Conservation (phyloP, 192 early-diverging fungal genomes). For the Coemansia sp. region DNA sequence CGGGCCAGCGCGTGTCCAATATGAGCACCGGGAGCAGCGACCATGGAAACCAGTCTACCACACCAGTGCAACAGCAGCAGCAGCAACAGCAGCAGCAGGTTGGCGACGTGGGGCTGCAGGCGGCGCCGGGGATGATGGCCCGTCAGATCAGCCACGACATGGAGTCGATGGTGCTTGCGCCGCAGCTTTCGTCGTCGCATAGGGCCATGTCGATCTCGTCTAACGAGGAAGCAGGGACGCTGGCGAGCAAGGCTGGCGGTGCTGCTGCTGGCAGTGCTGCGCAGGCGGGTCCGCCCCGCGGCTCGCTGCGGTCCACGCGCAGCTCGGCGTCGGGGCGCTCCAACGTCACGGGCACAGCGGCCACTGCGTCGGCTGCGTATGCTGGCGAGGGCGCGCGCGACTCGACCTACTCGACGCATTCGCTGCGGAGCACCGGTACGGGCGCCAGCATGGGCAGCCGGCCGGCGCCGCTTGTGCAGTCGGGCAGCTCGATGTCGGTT, state of each 20-base stretch:
- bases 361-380: constrained; percentile 2
- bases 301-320: constrained; percentile 43
- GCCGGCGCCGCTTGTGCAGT: constrained; percentile 20
- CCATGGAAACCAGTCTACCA: constrained; percentile 2
- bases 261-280: neutral
- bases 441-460: constrained; percentile 29
- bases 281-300: constrained; percentile 26
- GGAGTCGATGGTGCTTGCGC: constrained; percentile 12
- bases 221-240: constrained; percentile 6
- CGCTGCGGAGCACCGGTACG: constrained; percentile 33
- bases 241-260: neutral
- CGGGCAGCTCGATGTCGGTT: constrained; percentile 30
- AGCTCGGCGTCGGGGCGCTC: constrained; percentile 24
- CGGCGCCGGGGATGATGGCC: constrained; percentile 2
- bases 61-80: neutral
- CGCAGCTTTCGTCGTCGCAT: constrained; percentile 3
- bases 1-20: constrained; percentile 33
- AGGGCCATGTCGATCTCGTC: constrained; percentile 12
- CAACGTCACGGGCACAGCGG: no score
- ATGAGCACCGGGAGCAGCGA: constrained; percentile 39
- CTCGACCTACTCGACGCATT: constrained; percentile 17
- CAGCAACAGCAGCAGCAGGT: no score
- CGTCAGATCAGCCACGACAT: constrained; percentile 37
- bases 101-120: neutral
- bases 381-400: neutral